A percentile compares a stretch with the other conserved stretches of the same genome.
These are phyloP conservation scores for Phytophthora boehmeriae DNA, from an alignment of 352 stramenopile species.

Conservation along the genomic window DNA sequence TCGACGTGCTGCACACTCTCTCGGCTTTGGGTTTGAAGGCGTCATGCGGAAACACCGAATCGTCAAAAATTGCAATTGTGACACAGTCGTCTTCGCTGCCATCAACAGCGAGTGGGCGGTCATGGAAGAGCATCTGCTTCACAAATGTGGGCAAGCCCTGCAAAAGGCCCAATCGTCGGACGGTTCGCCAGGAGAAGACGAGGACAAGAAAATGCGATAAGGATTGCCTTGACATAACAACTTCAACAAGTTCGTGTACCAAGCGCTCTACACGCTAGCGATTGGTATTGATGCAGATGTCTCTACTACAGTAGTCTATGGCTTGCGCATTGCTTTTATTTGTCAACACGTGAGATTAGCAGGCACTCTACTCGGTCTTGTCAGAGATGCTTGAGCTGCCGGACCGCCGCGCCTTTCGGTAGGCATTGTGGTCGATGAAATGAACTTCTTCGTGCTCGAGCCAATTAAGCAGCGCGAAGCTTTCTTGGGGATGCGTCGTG, in stretches of 20 bases:
- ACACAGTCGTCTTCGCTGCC: constrained; percentile 85
- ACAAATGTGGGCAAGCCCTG: constrained; percentile 36
- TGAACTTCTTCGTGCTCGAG: constrained; percentile 84
- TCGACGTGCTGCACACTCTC: constrained; percentile 71
- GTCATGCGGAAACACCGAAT: constrained; percentile 89
- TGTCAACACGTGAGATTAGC: constrained; percentile 1
- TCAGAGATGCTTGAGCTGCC: constrained; percentile 38
- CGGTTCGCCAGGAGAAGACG: constrained; percentile 1
- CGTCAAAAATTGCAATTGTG: constrained; percentile 83
- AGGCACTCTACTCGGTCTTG: constrained; percentile 24
- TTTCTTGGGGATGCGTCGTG: constrained; percentile 57
- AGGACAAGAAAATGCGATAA: constrained; percentile 51
- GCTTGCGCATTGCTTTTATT: constrained; percentile 10
- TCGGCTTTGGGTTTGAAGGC: constrained; percentile 89
- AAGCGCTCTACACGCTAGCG: not conserved
- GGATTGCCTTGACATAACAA: not conserved
- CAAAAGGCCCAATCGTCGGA: constrained; percentile 22
- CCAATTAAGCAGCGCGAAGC: constrained; percentile 78
- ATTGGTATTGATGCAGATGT: constrained; percentile 13
- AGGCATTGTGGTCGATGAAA: constrained; percentile 80
- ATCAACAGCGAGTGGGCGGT: constrained; percentile 89
- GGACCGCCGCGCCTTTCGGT: constrained; percentile 73
- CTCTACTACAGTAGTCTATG: constrained; percentile 38
- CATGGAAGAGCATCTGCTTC: constrained; percentile 70
- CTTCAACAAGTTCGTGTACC: not conserved